A percentile compares a stretch with the other conserved stretches of the same genome.
These are phyloP conservation scores for Colletotrichum spaethianum DNA, from an alignment of 2,329 filamentous ascomycete genomes.

Conservation along the genomic window DNA sequence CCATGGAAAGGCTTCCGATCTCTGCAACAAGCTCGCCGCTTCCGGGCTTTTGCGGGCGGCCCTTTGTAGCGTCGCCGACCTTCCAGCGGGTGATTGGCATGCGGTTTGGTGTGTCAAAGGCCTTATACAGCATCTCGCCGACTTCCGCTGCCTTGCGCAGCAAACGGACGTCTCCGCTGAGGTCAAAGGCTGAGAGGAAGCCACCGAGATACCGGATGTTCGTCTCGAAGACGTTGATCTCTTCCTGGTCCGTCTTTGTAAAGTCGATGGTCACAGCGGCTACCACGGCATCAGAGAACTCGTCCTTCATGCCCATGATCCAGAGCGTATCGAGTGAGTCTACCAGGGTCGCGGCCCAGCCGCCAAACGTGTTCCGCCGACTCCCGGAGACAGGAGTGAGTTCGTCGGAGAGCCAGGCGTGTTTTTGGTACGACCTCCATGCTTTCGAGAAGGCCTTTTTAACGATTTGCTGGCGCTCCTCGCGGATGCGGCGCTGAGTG, in stretches of 20 bases:
- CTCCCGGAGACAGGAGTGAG: constrained; percentile 62
- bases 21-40: constrained; percentile 65
- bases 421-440: constrained; percentile 66
- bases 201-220: too few species aligned
- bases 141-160: constrained; percentile 61
- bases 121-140: constrained; percentile 62
- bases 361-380: constrained; percentile 64
- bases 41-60: constrained; percentile 42
- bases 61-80: constrained; percentile 45
- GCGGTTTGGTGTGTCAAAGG: constrained; percentile 63
- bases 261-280: constrained; percentile 67
- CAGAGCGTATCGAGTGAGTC: constrained; percentile 73
- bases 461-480: constrained; percentile 52
- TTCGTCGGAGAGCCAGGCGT: constrained; percentile 68
- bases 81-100: constrained; percentile 56
- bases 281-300: constrained; percentile 68
- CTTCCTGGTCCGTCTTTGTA: constrained; percentile 54
- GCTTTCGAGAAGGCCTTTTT: constrained; percentile 59
- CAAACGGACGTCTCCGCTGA: constrained; percentile 57
- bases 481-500: constrained; percentile 43
- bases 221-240: constrained; percentile 60
- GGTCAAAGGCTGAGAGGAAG: constrained; percentile 64
- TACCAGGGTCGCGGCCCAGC: constrained; percentile 72
- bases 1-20: constrained; percentile 77
- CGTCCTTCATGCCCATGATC: constrained; percentile 71